Evolutionary conservation across 1,284 basidiomycete species (phyloP), one percentile per base, ranked within the genome.

Genomic region (Ganoderma boninense): DNA sequence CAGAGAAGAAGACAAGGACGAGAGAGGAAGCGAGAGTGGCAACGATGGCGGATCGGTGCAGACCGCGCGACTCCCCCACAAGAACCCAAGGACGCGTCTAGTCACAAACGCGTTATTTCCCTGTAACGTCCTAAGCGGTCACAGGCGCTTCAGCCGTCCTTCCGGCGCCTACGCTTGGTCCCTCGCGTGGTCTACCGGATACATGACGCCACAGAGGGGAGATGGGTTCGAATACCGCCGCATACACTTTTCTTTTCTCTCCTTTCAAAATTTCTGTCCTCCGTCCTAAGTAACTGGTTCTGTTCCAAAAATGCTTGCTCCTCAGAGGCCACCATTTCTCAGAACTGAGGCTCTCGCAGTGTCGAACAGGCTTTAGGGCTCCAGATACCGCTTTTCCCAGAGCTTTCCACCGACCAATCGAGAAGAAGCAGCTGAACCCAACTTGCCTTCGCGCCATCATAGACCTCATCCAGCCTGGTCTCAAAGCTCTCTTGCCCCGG

Each of bases 81-180:
- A 32, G 49, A 52, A 26, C 49, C 26, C 49, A 23, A 13, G 38
- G 62, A 72, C 73, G 73, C 73, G 73, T 74, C 66, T 40, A 26
- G 73, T 74, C 73, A 74, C 73, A 62, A 54, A 66, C 68, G 65
- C 66, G 69, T 74, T 60, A 74, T 70, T 2, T 18, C 44, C 61
- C 23, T 62, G 64, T 69, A 23, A 65, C 43, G 4, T 6, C n/a
- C 32, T 13, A 59, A 18, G 2, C 8, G 2, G 66, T 68, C 66
- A 68, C 66, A 46, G 3, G 44, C 32, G 54, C 54, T 57, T 18
- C 54, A 16, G 23, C 23, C 2, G 6, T 23, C n/a, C 18, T 7
- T 7, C 20, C 7, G 26, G 49, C 49, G 49, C 49, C 13, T 23
- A 4, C 2, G 2, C n/a, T 8, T 16, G 26, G 29, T 7, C 32